Evolutionary conservation across 495 filamentous ascomycete genomes (phyloP), one percentile per base, ranked within the genome.

Genomic region (Trichocladium antarcticum): DNA sequence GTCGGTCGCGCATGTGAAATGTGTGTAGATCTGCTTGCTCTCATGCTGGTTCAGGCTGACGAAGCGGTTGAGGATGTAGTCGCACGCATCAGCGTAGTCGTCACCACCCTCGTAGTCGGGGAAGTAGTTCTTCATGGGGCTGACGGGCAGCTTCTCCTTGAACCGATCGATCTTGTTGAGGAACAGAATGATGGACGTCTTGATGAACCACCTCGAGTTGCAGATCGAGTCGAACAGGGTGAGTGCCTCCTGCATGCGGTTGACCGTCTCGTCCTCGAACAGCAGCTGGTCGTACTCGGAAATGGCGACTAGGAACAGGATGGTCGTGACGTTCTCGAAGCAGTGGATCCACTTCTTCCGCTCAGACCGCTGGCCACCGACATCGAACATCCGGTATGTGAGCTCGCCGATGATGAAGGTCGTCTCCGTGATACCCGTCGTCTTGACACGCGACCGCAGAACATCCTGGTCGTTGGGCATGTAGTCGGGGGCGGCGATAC

Each of bases 321-420:
- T 95, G 15, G 92, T 95, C 38, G 90, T 95, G 61, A 98, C 92
- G 59, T 98, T 97, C 74, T 98, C 92, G 72, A 98, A 98, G 75
- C 90, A 95, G 74, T 99, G 92, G 51, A 99, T 99, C 92, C 92
- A 99, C 83, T 99, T 99, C 84, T 99, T 99, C 56, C 92, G 85
- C 70, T 99, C 92, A 1, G 93, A 97, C 58, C 92, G 84, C 70
- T 97, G 92, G 60, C 92, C 92, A 75, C 92, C 92, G 28, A 99
- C 92, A 66, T 99, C 92, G 72, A 97, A 97, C 92, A 99, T 99
- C 47, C 93, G 82, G 72, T 96, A 99, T 27, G 89, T 97, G 61
- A 99, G 72, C 59, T 96, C 88, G 52, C 92, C 93, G 55, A 97
- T 93, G 63, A 94, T 90, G 71, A 99, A 99, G 38, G 89, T 92